Evolutionary conservation across 2,329 filamentous ascomycete genomes (phyloP), one percentile per base, ranked within the genome.

Genomic region (Sporothrix phasma): DNA sequence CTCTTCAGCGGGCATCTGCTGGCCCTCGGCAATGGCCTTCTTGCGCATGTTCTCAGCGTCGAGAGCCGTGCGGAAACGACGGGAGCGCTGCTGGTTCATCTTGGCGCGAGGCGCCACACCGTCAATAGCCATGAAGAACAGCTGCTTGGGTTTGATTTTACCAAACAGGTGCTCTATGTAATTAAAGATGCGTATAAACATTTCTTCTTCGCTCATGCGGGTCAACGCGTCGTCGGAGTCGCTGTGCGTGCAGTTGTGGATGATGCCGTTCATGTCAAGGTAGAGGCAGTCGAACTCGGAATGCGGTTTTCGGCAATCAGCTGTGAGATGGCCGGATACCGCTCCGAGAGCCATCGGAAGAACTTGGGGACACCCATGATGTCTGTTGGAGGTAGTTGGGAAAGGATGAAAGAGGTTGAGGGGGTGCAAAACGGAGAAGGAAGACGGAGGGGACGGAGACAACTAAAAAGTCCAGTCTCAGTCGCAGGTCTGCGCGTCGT

Each of bases 161-260:
- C 93, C 92, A 76, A 96, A 99, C 62, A 99, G 78, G 78, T 99
- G 94, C 76, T 99, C 94, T 69, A 99, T 99, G 76, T 99, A 99
- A 78, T 97, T 97, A 84, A 99, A 99, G 72, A 99, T 99, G 65
- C 92, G 89, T 70, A 99, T 97, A 74, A 99, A 99, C 94, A 99
- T 99, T 76, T 97, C 90, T 75, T 99, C 93, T 75, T 99, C 95
- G 64, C 88, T 93, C 77, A 97, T 87, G 63, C 94, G 91, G 72
- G 95, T 95, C 1, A 90, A 91, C 3, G 92, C 86, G 73, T 93
- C 92, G 73, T 95, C 92, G 26, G 90, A 88, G 77, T 99, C 93
- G 73, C 94, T 96, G 78, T 99, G 94, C 64, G 94, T 99, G 76
- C 94, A 99, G 76, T 99, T 99, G 77, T 99, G 93, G 72, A 99